A percentile compares a stretch with the other conserved stretches of the same genome.
phyloP scores from a whole-genome alignment of 2,329 filamentous ascomycete genomes.

The Colletotrichum sp. region DNA sequence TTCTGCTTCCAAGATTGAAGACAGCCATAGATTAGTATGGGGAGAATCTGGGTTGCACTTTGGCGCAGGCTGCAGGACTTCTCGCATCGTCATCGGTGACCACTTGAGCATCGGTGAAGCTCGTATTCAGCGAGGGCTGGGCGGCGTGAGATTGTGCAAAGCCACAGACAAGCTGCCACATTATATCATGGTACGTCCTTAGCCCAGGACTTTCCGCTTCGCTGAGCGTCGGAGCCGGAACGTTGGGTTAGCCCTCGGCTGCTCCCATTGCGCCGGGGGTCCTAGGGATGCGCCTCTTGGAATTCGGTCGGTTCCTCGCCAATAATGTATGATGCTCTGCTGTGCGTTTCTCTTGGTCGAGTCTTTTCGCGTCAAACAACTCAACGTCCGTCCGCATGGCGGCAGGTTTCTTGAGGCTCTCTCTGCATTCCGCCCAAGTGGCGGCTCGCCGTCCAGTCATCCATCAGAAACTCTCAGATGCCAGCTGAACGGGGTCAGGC shows the following conservation, averaged over 20 bases:
- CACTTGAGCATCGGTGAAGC: background rate
- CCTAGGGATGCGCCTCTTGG: background rate
- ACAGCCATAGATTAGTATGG: background rate
- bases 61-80: background rate
- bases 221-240: background rate
- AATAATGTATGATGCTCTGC: background rate
- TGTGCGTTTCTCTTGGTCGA: background rate
- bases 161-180: background rate
- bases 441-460: slow-evolving; percentile 7
- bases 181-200: background rate
- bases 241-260: background rate
- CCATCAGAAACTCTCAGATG: background rate
- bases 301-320: background rate
- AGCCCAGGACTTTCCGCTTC: background rate
- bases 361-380: background rate
- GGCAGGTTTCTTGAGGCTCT: background rate
- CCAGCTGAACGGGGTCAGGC: background rate
- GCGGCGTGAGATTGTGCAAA: background rate
- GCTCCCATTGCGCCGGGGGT: background rate
- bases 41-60: background rate
- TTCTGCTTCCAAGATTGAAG: background rate
- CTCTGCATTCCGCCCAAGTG: background rate
- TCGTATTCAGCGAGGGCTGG: background rate
- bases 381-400: background rate
- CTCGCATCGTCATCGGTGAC: background rate